Evolutionary conservation across 2,329 filamentous ascomycete species (phyloP).

Genomic region (Fusarium camptoceras): DNA sequence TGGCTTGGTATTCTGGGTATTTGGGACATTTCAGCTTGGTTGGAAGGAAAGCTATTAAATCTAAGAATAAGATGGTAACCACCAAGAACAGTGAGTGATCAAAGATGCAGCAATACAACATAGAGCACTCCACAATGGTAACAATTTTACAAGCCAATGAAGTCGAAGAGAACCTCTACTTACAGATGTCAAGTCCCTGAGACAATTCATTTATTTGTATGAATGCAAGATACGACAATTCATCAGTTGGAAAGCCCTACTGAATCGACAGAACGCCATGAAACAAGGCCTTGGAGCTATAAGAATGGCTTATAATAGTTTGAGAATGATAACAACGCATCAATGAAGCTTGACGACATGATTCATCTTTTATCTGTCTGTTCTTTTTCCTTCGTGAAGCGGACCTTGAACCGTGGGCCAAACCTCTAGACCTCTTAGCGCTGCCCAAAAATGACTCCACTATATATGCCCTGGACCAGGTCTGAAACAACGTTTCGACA

Average conservation of each 20-base stretch:
- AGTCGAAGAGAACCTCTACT: too few relatives aligned
- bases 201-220: background rate
- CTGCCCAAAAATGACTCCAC: constrained; percentile 4
- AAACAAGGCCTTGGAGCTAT: background rate
- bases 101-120: fast-evolving
- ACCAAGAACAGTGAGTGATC: background rate
- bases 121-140: background rate
- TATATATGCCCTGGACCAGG: background rate
- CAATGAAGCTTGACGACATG: background rate
- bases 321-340: background rate
- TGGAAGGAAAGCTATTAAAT: background rate
- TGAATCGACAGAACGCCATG: background rate
- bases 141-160: background rate
- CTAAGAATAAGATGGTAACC: background rate
- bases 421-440: constrained; percentile 18
- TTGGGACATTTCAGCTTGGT: background rate
- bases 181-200: background rate
- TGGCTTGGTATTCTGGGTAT: background rate
- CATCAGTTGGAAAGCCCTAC: background rate
- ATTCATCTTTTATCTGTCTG: background rate
- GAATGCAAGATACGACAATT: background rate
- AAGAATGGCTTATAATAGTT: fast-evolving
- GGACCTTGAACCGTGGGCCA: background rate
- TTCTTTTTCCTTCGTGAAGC: background rate
- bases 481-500: constrained; percentile 45